phyloP scores from a whole-genome alignment of 2,329 filamentous ascomycete genomes.

The Aspergillus cejpii region DNA sequence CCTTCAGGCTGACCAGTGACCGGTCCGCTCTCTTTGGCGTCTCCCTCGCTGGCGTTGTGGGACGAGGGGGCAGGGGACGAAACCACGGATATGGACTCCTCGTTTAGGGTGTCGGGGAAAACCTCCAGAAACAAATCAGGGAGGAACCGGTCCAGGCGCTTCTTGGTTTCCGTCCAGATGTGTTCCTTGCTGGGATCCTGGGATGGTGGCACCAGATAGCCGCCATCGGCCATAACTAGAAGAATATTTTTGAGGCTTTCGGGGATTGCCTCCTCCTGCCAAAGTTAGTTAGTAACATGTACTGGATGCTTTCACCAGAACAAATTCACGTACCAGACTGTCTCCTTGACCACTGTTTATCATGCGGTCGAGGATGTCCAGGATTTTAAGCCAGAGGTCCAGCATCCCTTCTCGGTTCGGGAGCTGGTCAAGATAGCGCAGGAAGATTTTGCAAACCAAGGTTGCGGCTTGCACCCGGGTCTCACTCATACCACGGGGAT shows the following conservation, averaged over 20 bases:
- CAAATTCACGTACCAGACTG: constrained; percentile 55
- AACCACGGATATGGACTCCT: constrained; percentile 16
- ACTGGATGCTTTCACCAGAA: constrained; percentile 1
- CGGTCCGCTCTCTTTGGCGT: constrained; percentile 1
- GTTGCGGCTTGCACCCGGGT: constrained; percentile 88
- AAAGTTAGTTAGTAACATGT: constrained; percentile 4
- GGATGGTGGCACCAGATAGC: constrained; percentile 66
- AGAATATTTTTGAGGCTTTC: constrained; percentile 95
- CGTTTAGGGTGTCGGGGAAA: constrained; percentile 42
- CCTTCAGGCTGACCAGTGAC: not conserved
- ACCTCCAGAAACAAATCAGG: constrained; percentile 54
- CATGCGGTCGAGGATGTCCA: constrained; percentile 89
- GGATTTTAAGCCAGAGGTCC: constrained; percentile 83
- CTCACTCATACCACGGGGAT: constrained; percentile 89
- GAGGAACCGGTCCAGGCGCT: constrained; percentile 54
- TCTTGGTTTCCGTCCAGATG: constrained; percentile 57
- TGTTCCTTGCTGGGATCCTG: constrained; percentile 46
- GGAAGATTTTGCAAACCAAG: constrained; percentile 86
- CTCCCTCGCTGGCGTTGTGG: constrained; percentile 12
- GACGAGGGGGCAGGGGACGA: constrained; percentile 15
- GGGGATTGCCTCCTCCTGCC: constrained; percentile 83
- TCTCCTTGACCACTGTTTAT: constrained; percentile 95
- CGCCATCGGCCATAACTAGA: constrained; percentile 87
- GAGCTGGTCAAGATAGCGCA: constrained; percentile 83
- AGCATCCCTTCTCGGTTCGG: constrained; percentile 83